Base-by-base conservation (phyloP, 2,329 filamentous ascomycete genomes). In the Balansia obtecta region DNA sequence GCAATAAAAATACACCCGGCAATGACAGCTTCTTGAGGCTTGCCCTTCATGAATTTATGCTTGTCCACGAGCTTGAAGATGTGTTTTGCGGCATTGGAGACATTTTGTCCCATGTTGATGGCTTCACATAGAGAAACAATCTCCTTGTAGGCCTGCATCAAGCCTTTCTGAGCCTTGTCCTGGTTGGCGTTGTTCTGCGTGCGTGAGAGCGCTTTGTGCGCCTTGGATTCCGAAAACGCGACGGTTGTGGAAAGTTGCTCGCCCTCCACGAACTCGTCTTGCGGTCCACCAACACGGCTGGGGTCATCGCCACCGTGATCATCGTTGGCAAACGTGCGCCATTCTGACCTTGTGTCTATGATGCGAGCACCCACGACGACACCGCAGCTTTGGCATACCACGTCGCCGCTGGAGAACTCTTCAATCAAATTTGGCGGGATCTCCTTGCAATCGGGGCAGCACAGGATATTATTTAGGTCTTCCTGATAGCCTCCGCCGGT, bases 321-420 rank as follows among this genome's bases (percentile, higher is more conserved):
- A 63, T 98, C 93, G 65, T 97, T 97, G 64, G 90, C 89, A 71
- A 98, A 98, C 1, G 93, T 98, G 65, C 93, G 88, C 93, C 93
- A 98, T 71, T 98, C 93, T 45, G 89, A 95, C 55, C 94, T 86
- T 54, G 88, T 94, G 65, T 98, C 94, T 63, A 98, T 90, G 65
- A 93, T 89, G 57, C 88, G 85, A 62, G 91, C 86, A 53, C 86
- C 86, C 32, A 98, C 79, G 6, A 98, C 93, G 34, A 96, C 76
- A 38, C 93, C 93, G 62, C 93, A 98, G 54, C 85, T 88, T 52
- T 79, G 86, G 65, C 93, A 98, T 50, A 98, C 88, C 65, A 94
- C 87, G 67, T 98, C 93, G 56, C 88, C 88, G 37, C 83, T 86
- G 6, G 89, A 89, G 64, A 91, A 93, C 65, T 97, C 93, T 64